phyloP scores from a whole-genome alignment of 345 rosid species.

The Brassica incana region DNA sequence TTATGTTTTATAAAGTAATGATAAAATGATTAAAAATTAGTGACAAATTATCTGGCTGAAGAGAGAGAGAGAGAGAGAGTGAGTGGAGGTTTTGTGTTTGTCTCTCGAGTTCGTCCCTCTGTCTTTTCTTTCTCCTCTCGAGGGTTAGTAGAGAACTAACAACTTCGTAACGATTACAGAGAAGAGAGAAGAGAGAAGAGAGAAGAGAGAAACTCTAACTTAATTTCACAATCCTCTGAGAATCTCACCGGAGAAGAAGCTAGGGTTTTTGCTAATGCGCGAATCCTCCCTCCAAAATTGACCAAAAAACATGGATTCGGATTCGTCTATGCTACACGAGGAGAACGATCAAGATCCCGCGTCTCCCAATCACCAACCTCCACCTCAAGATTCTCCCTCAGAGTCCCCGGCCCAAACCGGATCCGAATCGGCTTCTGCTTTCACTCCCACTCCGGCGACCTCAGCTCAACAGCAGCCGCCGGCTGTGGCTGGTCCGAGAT shows the following conservation, averaged over 20 bases:
- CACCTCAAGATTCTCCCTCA: constrained; percentile 18
- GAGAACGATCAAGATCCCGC: constrained; percentile 67
- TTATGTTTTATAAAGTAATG: background rate
- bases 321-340: constrained; percentile 68
- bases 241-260: constrained; percentile 29
- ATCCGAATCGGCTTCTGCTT: constrained; percentile 31
- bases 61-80: constrained; percentile 27
- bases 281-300: constrained; percentile 26
- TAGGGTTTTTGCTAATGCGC: constrained; percentile 55
- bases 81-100: constrained; percentile 7
- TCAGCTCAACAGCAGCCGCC: constrained; percentile 32
- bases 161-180: constrained; percentile 15
- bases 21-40: background rate
- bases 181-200: constrained; percentile 26
- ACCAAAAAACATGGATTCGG: constrained; percentile 58
- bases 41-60: constrained; percentile 5
- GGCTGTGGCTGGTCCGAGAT: constrained; percentile 74
- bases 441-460: constrained; percentile 22
- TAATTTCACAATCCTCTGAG: constrained; percentile 5
- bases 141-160: constrained; percentile 2
- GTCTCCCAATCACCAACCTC: constrained; percentile 37
- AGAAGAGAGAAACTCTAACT: background rate
- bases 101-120: constrained; percentile 39
- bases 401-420: constrained; percentile 44
- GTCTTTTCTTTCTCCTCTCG: constrained; percentile 40